Conservation (phyloP, 257 asterid species). For the Capsicum baccatum region DNA sequence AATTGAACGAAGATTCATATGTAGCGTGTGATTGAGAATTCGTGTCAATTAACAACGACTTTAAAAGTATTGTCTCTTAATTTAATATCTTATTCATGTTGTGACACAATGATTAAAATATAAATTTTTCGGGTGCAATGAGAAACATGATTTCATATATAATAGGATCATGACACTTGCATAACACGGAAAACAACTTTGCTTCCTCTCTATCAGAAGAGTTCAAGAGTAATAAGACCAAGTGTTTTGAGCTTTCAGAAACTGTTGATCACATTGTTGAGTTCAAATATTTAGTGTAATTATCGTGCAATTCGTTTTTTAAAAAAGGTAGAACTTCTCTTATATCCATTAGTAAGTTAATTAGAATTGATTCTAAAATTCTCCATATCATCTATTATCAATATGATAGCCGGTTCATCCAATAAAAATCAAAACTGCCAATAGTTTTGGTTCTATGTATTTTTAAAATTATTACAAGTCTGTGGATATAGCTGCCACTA, state of each 20-base stretch:
- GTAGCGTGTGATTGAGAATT: no score
- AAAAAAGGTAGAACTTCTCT: not conserved
- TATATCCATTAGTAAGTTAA: not conserved
- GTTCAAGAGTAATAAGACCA: conserved; percentile 89
- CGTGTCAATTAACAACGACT: no score
- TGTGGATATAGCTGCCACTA: no score
- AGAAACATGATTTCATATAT: no score
- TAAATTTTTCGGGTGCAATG: no score
- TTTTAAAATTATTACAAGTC: no score
- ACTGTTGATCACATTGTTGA: conserved; percentile 90
- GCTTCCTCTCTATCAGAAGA: conserved; percentile 84
- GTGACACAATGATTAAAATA: no score
- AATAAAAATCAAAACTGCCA: conserved; percentile 57
- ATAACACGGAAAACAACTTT: conserved; percentile 68
- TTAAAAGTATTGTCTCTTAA: no score
- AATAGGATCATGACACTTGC: conserved; percentile 35
- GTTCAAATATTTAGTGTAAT: conserved; percentile 59
- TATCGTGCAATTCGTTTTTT: not conserved
- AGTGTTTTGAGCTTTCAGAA: conserved; percentile 83
- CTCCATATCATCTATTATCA: conserved; percentile 52
- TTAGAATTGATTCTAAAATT: conserved; percentile 31
- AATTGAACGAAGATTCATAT: conserved; percentile 69
- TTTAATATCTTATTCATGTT: no score
- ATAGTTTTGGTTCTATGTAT: no score
- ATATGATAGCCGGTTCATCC: conserved; percentile 83